These are phyloP conservation scores for Colletotrichum magnum DNA, from an alignment of 2,329 filamentous ascomycete species.

Conservation along the genomic window DNA sequence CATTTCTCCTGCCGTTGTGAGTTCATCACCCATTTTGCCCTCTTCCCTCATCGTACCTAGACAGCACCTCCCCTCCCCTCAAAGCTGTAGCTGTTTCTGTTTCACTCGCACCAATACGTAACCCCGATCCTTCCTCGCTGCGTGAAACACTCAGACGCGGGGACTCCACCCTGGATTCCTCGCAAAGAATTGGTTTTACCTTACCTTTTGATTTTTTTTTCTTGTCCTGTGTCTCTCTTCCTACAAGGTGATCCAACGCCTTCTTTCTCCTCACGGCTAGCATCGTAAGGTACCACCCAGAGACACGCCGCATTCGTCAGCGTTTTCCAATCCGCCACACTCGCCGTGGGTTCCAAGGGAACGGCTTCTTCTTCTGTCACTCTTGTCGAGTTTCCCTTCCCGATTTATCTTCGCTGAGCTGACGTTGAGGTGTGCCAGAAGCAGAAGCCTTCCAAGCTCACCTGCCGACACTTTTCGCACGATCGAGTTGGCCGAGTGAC, in stretches of 20 bases:
- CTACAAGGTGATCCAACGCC: slow-evolving; percentile 4
- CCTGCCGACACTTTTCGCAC: slow-evolving; percentile 9
- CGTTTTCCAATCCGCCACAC: slow-evolving; percentile 29
- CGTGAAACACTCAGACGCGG: slow-evolving; percentile 31
- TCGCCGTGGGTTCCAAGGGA: slow-evolving; percentile 24
- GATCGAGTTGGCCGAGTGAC: slow-evolving; percentile 32
- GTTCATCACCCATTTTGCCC: slow-evolving; percentile 1
- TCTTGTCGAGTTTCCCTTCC: slow-evolving; percentile 13
- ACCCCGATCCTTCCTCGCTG: slow-evolving; percentile 31
- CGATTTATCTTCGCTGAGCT: slow-evolving; percentile 7
- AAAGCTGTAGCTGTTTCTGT: neutral
- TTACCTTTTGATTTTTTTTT: slow-evolving; percentile 8
- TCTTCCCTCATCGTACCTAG: neutral
- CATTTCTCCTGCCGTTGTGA: slow-evolving; percentile 14
- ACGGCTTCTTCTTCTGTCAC: slow-evolving; percentile 21
- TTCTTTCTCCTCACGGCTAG: slow-evolving; percentile 8
- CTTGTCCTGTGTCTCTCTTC: neutral
- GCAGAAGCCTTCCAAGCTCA: neutral
- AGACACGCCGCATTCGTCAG: slow-evolving; percentile 35
- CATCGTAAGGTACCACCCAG: slow-evolving; percentile 31
- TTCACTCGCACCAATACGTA: slow-evolving; percentile 32
- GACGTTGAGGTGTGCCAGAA: slow-evolving; percentile 21
- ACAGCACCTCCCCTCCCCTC: slow-evolving; percentile 13
- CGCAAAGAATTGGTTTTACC: slow-evolving; percentile 22
- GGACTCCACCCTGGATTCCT: slow-evolving; percentile 35